phyloP scores from a whole-genome alignment of 148 eudicot species.

The Bassia scoparia region DNA sequence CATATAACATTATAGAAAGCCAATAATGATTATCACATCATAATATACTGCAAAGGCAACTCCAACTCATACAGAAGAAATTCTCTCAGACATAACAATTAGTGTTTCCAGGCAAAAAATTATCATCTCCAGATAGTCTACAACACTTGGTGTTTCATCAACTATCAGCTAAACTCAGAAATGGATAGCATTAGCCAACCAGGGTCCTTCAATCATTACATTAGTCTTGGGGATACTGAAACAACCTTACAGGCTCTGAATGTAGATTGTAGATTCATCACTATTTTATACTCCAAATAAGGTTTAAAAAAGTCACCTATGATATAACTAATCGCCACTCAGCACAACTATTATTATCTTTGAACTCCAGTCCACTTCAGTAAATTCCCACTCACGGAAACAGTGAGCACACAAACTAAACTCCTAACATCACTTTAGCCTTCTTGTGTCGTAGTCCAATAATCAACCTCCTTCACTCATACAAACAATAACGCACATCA shows the following conservation, averaged over 20 bases:
- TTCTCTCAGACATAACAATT: neutral
- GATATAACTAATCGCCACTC: too few relatives aligned
- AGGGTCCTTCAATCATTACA: too few relatives aligned
- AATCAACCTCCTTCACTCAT: neutral
- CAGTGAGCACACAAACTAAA: neutral
- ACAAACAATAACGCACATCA: neutral
- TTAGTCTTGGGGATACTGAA: too few relatives aligned
- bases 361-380: neutral
- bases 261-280: too few relatives aligned
- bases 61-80: too few relatives aligned
- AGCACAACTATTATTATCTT: neutral
- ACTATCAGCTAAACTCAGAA: neutral
- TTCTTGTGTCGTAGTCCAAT: neutral
- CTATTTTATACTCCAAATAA: too few relatives aligned
- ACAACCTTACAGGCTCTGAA: too few relatives aligned
- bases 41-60: neutral
- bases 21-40: neutral
- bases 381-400: neutral
- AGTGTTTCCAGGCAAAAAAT: neutral
- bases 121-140: neutral
- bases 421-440: neutral
- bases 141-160: neutral
- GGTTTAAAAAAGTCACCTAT: too few relatives aligned
- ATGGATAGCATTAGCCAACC: neutral
- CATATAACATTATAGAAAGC: neutral